Conservation (phyloP, 2,329 filamentous ascomycete species). For the Cladobotryum protrusum region DNA sequence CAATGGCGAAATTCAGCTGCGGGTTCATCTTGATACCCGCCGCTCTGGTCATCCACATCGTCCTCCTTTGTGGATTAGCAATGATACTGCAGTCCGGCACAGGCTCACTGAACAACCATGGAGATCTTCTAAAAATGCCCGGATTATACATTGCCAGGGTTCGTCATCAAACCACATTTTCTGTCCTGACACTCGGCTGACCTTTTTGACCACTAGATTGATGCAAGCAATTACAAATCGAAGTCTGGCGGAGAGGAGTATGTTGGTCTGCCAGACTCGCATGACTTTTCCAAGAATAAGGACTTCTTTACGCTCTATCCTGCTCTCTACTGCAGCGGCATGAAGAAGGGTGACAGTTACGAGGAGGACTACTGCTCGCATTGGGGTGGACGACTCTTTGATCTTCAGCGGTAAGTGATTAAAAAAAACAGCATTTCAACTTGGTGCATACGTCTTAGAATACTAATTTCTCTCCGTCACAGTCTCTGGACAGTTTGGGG, state of each 20-base stretch:
- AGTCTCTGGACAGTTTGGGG: background rate
- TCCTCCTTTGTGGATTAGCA: too few relatives aligned
- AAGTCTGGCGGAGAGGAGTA: background rate
- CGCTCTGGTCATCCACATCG: too few relatives aligned
- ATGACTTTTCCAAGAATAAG: constrained; percentile 11
- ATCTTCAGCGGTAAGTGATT: constrained; percentile 1
- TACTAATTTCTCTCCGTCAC: background rate
- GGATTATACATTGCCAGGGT: background rate
- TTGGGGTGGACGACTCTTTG: background rate
- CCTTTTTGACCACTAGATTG: background rate
- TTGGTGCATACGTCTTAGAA: background rate
- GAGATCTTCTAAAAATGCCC: background rate
- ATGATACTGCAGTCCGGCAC: too few relatives aligned
- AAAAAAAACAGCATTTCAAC: background rate
- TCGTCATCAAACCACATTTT: background rate
- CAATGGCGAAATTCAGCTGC: too few relatives aligned
- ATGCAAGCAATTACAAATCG: constrained; percentile 2
- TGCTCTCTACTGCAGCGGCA: constrained; percentile 10
- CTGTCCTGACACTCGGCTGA: background rate
- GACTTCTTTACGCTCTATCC: constrained; percentile 7
- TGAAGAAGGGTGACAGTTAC: background rate
- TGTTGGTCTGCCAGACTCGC: constrained; percentile 6
- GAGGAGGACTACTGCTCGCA: background rate
- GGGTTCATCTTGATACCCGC: too few relatives aligned
- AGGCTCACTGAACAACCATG: too few relatives aligned